phyloP scores from a whole-genome alignment of 2,329 filamentous ascomycete genomes.

The Pezicula radicicola region DNA sequence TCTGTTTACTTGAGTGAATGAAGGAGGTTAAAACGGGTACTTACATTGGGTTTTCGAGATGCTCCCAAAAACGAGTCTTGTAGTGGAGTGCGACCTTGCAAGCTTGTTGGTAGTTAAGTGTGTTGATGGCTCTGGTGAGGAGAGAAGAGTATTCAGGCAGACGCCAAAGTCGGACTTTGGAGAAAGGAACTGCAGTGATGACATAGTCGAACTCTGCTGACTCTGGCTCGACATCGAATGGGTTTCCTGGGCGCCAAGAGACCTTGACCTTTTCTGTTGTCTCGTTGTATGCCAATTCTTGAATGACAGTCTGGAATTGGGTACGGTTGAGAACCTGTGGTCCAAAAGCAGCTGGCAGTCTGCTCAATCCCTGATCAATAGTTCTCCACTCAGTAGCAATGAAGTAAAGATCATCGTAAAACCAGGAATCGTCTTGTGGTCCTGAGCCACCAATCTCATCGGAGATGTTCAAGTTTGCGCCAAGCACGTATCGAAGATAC shows the following conservation, averaged over 20 bases:
- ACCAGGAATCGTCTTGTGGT: slow-evolving; percentile 39
- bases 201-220: slow-evolving; percentile 21
- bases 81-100: slow-evolving; percentile 67
- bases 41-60: slow-evolving; percentile 36
- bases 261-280: slow-evolving; percentile 52
- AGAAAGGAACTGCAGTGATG: slow-evolving; percentile 24
- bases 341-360: slow-evolving; percentile 58
- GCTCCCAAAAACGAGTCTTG: slow-evolving; percentile 59
- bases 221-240: slow-evolving; percentile 4
- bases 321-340: slow-evolving; percentile 57
- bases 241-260: slow-evolving; percentile 45
- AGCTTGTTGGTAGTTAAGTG: slow-evolving; percentile 40
- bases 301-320: slow-evolving; percentile 53
- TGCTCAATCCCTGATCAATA: slow-evolving; percentile 42
- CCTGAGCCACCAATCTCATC: slow-evolving; percentile 6
- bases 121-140: slow-evolving; percentile 45
- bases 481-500: slow-evolving; percentile 68
- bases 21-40: slow-evolving; percentile 27
- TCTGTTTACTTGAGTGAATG: slow-evolving; percentile 32
- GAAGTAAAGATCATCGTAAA: slow-evolving; percentile 21
- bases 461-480: slow-evolving; percentile 55
- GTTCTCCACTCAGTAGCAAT: slow-evolving; percentile 17
- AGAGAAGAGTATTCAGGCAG: slow-evolving; percentile 32
- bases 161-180: slow-evolving; percentile 21
- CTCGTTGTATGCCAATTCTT: slow-evolving; percentile 51